Base-by-base conservation (phyloP, 169 alveolate genomes). In the Plasmodium malariae region DNA sequence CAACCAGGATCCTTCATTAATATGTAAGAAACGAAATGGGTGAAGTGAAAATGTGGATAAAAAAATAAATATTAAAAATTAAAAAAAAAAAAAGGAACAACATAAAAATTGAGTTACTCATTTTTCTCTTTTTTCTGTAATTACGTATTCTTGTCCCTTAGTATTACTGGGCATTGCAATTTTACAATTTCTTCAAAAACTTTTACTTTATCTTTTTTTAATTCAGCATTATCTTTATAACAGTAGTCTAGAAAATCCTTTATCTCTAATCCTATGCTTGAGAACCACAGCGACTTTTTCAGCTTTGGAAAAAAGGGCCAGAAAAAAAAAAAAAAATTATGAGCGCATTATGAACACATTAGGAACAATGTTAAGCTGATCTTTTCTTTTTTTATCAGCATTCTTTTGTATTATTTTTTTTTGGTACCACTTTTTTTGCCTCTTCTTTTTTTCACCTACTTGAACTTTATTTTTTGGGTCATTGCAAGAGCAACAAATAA, bases 391-490 rank as follows among this genome's bases (percentile, higher is more conserved):
- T 19, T 7, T 17, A 21, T 17, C 7, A n/a, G 12, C 32, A 17
- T 11, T 36, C n/a, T 32, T 32, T 65, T 3, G 17, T 49, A 6
- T 40, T 70, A 24, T 48, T 45, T 45, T 48, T 19, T n/a, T n/a
- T n/a, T n/a, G n/a, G n/a, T n/a, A n/a, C n/a, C n/a, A n/a, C n/a
- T n/a, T n/a, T n/a, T n/a, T n/a, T n/a, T 32, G 3, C 17, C 32
- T 45, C 36, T 65, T 60, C 17, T 49, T 49, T n/a, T 14, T 71
- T 28, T 0, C 21, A 11, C 19, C 40, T 9, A 80, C 90, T 55
- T 80, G 90, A 21, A 80, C 83, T 69, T 80, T 80, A 59, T 67
- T 80, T 43, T 80, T 80, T 11, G 90, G 90, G 28, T 80, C 90
- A 57, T 14, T 80, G 21, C 90, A 80, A 28, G 72, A 80, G 45